Evolutionary conservation across 1,284 basidiomycete species (phyloP).

Genomic region (Pseudozyma tsukubaensis): DNA sequence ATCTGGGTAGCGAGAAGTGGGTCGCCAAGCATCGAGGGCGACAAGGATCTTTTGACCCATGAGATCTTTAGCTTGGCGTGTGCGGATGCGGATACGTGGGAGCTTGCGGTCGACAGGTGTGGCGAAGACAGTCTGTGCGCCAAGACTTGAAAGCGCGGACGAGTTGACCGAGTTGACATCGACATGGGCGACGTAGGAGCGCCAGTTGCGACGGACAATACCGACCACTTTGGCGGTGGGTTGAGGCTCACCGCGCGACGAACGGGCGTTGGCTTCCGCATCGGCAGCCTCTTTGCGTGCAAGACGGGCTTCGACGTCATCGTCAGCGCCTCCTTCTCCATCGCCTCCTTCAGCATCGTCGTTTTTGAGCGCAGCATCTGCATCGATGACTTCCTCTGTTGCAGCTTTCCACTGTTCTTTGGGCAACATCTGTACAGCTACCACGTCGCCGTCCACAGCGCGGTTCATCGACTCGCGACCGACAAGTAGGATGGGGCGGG

Average conservation of each 20-base stretch:
- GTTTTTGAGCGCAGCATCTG: conserved; percentile 81
- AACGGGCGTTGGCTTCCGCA: conserved; percentile 67
- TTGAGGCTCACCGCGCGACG: conserved; percentile 75
- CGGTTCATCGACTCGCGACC: conserved; percentile 96
- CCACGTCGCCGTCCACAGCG: conserved; percentile 91
- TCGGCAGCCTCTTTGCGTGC: conserved; percentile 60
- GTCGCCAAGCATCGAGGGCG: conserved; percentile 91
- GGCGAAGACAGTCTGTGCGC: conserved; percentile 92
- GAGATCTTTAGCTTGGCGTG: conserved; percentile 88
- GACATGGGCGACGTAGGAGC: conserved; percentile 91
- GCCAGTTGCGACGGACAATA: conserved; percentile 93
- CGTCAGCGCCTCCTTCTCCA: conserved; percentile 70
- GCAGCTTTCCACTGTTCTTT: conserved; percentile 93
- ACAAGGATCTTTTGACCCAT: conserved; percentile 95
- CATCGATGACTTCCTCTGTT: conserved; percentile 88
- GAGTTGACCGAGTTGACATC: conserved; percentile 84
- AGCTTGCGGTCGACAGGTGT: conserved; percentile 91
- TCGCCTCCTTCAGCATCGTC: conserved; percentile 79
- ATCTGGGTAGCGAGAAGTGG: conserved; percentile 89
- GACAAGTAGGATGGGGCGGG: conserved; percentile 84
- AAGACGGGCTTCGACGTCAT: conserved; percentile 62
- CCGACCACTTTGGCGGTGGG: conserved; percentile 94
- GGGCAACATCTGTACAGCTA: conserved; percentile 88
- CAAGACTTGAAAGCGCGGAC: conserved; percentile 80
- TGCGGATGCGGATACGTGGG: conserved; percentile 92